Base-by-base conservation (phyloP, 768 basidiomycete genomes). In the Mycena kentingensis region DNA sequence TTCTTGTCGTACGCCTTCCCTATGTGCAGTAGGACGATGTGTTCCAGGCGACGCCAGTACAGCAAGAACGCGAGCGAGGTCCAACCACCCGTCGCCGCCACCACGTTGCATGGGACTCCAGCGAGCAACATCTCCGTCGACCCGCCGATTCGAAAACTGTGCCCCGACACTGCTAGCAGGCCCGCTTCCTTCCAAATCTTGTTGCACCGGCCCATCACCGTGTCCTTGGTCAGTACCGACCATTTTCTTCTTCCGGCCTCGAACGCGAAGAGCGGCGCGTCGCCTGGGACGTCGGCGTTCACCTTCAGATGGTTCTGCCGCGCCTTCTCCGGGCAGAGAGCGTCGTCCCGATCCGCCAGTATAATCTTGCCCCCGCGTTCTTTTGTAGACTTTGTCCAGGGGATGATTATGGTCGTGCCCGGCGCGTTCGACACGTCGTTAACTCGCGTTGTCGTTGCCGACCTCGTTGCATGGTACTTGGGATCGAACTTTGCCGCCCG, bases 21-120 rank as follows among this genome's bases (percentile, higher is more conserved):
- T 10, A 37, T 37, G 36, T 10, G 7, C 36, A 11, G 11, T 7
- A 18, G 36, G 36, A 37, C 19, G 18, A 37, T 37, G 19, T 37
- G 10, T 11, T 19, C 36, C 12, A 37, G 36, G 7, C 19, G 11
- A 18, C 36, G 36, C 36, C 36, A 37, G 36, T 37, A 46, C 16
- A 46, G 46, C 0, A 72, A 52, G 37, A 73, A 72, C 11, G 68
- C 64, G 3, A 57, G 42, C 0, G 68, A 70, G 2, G 60, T 65
- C 73, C 73, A 76, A 0, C 66, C 51, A 0, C 72, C 73, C 32
- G 64, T 67, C 0, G 62, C 59, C 3, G 69, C 69, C 1, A 37
- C 36, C 7, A 37, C 18, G 12, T 37, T 7, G 7, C 11, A 19
- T 18, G 36, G 11, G 7, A 52, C 51, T 3, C 51, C 51, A 0